Conservation (phyloP, 495 filamentous ascomycete genomes). For the Tuber melanosporum region DNA sequence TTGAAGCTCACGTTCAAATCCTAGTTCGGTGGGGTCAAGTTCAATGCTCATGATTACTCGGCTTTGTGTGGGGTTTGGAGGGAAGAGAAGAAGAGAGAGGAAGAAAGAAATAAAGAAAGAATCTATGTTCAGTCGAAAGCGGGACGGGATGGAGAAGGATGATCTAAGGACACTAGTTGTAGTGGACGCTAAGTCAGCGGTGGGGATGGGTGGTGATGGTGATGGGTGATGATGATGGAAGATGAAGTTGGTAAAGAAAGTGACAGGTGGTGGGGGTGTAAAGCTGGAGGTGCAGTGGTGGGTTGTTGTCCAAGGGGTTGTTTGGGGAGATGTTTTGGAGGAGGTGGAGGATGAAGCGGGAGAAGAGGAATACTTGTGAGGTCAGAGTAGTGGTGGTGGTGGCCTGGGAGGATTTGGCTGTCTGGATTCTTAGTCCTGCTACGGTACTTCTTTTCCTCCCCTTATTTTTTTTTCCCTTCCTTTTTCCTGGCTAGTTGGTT, state of each 20-base stretch:
- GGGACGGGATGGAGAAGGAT: conserved; percentile 16
- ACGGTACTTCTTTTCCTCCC: not conserved
- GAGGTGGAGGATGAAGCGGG: conserved; percentile 6
- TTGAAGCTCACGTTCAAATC: conserved; percentile 71
- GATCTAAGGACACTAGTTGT: conserved; percentile 7
- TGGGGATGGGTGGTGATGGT: conserved; percentile 15
- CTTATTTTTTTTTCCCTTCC: not conserved
- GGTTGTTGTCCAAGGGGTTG: conserved; percentile 19
- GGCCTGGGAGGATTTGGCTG: not conserved
- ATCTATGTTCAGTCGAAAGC: conserved; percentile 26
- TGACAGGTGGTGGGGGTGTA: conserved; percentile 3
- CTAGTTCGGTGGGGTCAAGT: conserved; percentile 82
- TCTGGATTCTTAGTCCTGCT: not conserved
- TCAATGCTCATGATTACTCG: conserved; percentile 75
- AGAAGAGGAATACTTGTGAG: conserved; percentile 11
- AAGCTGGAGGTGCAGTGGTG: conserved; percentile 13
- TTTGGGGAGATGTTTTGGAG: conserved; percentile 22
- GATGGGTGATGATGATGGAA: conserved; percentile 6
- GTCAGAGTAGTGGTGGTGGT: conserved; percentile 1
- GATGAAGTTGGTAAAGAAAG: conserved; percentile 2
- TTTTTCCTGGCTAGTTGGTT: not conserved
- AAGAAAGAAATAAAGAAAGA: conserved; percentile 10
- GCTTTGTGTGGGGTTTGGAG: conserved; percentile 16
- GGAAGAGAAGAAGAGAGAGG: conserved; percentile 10
- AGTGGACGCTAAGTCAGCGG: conserved; percentile 5